Base-by-base conservation (phyloP, 805 yeast species). In the Ogataea pini region DNA sequence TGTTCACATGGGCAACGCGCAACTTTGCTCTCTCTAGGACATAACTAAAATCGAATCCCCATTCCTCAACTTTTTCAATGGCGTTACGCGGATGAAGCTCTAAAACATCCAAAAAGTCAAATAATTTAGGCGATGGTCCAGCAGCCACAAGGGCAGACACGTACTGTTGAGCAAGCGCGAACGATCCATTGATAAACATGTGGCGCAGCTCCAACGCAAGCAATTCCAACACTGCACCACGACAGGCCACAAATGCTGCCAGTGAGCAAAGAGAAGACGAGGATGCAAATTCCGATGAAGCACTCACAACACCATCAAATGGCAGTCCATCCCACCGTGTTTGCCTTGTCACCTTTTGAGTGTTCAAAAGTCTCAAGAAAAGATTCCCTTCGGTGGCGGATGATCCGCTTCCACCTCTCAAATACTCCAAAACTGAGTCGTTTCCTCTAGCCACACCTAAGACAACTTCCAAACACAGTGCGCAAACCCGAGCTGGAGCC, bases 121-220 rank as follows among this genome's bases (percentile, higher is more conserved):
- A 71, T 1, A 88, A 70, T 51, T 80, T 83, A 0, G 92, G 85
- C 0, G 89, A 76, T 1, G 48, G 77, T 68, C 20, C 78, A 70
- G 50, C 72, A 75, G 14, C 77, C 36, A 84, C 79, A 17, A 90
- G 68, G 3, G 72, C 58, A 4, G 76, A 71, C 20, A 83, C 70
- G 54, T 85, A 85, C 19, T 71, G 67, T 36, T 76, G 69, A 48
- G 79, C 72, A 55, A 81, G 68, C 22, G 85, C 68, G 32, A 81
- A 58, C 7, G 85, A 72, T 7, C 80, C 75, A 54, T 68, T 51
- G 38, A 58, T 47, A 0, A 77, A 71, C 12, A 79, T 70, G 47
- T 75, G 75, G 60, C 86, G 90, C n/a, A 92, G 72, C 54, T 89
- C 95, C 46, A 85, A 67, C 14, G 91, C 78, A 50, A 89, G 67